Evolutionary conservation across 148 eudicot genomes (phyloP).

Genomic region (Vaccinium myrtillus): DNA sequence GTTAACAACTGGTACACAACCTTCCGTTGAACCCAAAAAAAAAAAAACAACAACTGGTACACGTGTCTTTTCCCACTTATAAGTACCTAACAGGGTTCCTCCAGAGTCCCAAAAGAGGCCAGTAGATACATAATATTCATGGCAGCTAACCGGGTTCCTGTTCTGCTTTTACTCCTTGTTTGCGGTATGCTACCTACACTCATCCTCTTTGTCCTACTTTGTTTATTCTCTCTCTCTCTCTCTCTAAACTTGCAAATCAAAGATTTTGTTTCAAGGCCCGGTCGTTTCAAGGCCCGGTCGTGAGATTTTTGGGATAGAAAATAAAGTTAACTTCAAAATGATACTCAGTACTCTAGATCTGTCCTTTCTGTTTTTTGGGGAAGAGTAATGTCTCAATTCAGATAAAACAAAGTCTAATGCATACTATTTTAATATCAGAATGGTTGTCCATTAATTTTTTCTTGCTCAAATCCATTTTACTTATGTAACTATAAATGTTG

Average conservation of each 20-base stretch:
- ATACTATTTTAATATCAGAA: no score
- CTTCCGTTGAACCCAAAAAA: no score
- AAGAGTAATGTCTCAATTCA: no score
- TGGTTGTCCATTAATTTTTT: no score
- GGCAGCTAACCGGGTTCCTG: not conserved
- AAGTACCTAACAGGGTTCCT: not conserved
- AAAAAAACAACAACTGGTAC: not conserved
- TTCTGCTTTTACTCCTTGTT: not conserved
- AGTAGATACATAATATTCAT: not conserved
- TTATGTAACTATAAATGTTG: no score
- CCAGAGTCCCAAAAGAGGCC: not conserved
- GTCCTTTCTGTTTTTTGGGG: no score
- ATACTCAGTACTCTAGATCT: not conserved
- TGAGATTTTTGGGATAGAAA: not conserved
- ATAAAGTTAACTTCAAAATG: not conserved
- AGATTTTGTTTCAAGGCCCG: not conserved
- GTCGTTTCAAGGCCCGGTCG: no score
- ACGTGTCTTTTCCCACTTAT: no score
- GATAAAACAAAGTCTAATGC: no score
- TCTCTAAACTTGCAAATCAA: not conserved
- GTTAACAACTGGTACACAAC: not conserved
- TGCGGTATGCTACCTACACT: not conserved
- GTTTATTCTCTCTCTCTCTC: not conserved
- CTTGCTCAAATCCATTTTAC: no score
- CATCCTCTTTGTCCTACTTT: not conserved